Conservation (phyloP, 2,329 filamentous ascomycete genomes). For the Fusarium sp. region DNA sequence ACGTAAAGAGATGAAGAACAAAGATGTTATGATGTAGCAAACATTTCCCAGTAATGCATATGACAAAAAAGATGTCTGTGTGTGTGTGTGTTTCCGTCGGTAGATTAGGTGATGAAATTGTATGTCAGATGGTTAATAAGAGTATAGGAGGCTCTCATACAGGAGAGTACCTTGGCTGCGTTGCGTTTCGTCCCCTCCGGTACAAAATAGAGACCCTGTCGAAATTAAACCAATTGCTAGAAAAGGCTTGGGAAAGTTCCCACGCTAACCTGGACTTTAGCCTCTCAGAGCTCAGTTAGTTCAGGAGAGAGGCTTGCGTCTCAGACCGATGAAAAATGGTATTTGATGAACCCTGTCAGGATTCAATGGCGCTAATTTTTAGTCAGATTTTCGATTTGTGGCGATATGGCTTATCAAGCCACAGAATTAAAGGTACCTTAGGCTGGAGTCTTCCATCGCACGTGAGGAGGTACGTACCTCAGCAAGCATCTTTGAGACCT, state of each 20-base stretch:
- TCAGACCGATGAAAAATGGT: conserved; percentile 15
- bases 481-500: conserved; percentile 24
- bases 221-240: conserved; percentile 39
- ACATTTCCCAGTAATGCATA: conserved; percentile 32
- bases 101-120: conserved; percentile 8
- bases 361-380: conserved; percentile 16
- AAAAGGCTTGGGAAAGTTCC: conserved; percentile 36
- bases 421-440: conserved; percentile 4
- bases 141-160: conserved; percentile 34
- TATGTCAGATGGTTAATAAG: conserved; percentile 5
- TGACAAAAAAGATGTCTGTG: not conserved
- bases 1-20: conserved; percentile 1
- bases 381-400: conserved; percentile 6
- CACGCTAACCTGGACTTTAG: conserved; percentile 18
- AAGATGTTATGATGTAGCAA: conserved; percentile 21
- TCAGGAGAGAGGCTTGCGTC: conserved; percentile 36
- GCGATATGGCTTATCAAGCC: conserved; percentile 28
- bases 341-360: not conserved
- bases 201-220: conserved; percentile 28
- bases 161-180: conserved; percentile 9
- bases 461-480: conserved; percentile 47
- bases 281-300: conserved; percentile 4
- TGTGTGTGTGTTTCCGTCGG: not conserved
- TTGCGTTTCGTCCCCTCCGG: conserved; percentile 17
- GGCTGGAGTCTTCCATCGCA: conserved; percentile 40